A percentile compares a stretch with the other conserved stretches of the same genome.
Conservation (phyloP, 192 early-diverging fungal species). For the Coemansia umbellata region DNA sequence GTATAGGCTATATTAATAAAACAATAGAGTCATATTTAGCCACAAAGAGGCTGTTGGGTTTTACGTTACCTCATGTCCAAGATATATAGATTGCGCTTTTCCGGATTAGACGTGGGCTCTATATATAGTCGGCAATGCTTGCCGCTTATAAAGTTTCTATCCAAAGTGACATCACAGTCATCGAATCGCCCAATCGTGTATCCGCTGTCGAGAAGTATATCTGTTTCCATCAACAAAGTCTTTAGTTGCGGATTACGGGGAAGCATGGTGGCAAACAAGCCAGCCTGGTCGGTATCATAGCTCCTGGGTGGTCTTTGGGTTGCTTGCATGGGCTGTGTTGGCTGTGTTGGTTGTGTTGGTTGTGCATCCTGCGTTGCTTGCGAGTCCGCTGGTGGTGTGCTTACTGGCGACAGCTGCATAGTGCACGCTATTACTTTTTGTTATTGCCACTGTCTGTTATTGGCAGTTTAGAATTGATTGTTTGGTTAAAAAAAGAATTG, state of each 20-base stretch:
- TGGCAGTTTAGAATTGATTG: too few relatives aligned
- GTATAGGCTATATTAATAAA: background rate
- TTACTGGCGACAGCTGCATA: background rate
- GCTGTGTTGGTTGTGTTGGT: slow-evolving; percentile 39
- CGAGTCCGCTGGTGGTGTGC: background rate
- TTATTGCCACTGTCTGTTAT: too few relatives aligned
- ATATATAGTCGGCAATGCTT: slow-evolving; percentile 37
- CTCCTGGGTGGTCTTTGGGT: slow-evolving; percentile 37
- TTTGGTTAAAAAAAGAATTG: background rate
- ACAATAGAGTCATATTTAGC: background rate
- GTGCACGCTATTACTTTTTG: too few relatives aligned
- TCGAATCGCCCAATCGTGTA: slow-evolving; percentile 35
- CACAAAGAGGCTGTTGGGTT: too few relatives aligned
- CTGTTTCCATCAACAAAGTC: slow-evolving; percentile 24
- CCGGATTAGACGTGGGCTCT: slow-evolving; percentile 18
- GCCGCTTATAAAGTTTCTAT: slow-evolving; percentile 35
- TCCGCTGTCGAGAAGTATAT: slow-evolving; percentile 19
- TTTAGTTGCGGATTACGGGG: slow-evolving; percentile 40
- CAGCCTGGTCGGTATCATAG: background rate
- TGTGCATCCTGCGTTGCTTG: slow-evolving; percentile 2
- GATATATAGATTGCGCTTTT: slow-evolving; percentile 21
- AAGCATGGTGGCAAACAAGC: slow-evolving; percentile 28
- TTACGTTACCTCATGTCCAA: slow-evolving; percentile 30
- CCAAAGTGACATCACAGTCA: slow-evolving; percentile 28
- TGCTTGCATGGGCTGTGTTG: slow-evolving; percentile 37